Base-by-base conservation (phyloP, 1,284 basidiomycete species). In the Cryptococcus neoformans region DNA sequence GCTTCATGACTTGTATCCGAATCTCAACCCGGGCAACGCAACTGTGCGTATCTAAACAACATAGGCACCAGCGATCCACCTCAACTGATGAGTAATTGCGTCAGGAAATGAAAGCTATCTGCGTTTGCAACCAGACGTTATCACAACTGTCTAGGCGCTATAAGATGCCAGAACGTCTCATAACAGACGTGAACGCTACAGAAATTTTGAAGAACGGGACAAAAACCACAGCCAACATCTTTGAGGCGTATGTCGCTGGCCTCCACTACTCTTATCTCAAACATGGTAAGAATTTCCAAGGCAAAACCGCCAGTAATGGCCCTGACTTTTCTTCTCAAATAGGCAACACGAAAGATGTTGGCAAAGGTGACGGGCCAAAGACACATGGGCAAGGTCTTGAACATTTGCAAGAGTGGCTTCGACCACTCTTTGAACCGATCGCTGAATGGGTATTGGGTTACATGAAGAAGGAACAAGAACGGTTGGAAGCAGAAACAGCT, bases 161-260 rank as follows among this genome's bases (percentile, higher is more conserved):
- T 57, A 45, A 56, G 17, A 44, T 73, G 11, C 62, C 62, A 12
- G 54, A 60, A 16, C 60, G 50, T 4, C 51, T 75, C 14, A 56
- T 66, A 34, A 64, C 67, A n/a, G 51, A 55, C 1, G 56, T 60
- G 5, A 56, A 62, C 39, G 35, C 40, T 3, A 53, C 58, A 4
- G 53, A 53, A 28, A 62, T 51, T n/a, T 56, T 67, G 6, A 46
- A 46, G 11, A 44, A 53, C 11, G 57, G 62, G 21, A 61, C 62
- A 39, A 68, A 69, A 53, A 54, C 62, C 11, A 55, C 56, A 1
- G 74, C 70, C 11, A 66, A 69, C 48, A 39, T 72, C 34, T 70
- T 75, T 46, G 72, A 75, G 56, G 67, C 71, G 12, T 73, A 74
- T 59, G 59, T 73, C 40, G 72, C 71, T 4, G 72, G 67, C 9